phyloP scores from a whole-genome alignment of 2,329 filamentous ascomycete species.

The Diaporthe sp. region DNA sequence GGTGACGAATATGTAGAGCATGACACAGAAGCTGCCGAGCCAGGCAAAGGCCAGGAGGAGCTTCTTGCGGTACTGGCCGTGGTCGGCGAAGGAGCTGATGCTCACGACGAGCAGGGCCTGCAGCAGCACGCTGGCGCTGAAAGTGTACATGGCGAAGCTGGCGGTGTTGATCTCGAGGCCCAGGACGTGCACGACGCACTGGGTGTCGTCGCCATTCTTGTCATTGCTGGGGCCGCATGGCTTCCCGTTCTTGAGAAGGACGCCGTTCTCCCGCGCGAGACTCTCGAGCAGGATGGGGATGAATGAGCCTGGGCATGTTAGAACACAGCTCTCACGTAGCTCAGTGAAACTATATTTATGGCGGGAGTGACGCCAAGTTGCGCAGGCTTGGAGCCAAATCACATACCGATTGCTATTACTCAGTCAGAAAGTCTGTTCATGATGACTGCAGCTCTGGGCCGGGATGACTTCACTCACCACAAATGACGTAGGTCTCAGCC shows the following conservation, averaged over 20 bases:
- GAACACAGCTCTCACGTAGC: constrained; percentile 38
- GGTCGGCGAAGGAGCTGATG: constrained; percentile 95
- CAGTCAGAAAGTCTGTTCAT: constrained; percentile 18
- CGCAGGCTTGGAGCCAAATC: neutral
- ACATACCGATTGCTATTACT: constrained; percentile 47
- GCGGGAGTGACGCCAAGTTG: neutral
- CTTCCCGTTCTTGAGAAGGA: constrained; percentile 81
- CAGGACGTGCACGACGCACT: constrained; percentile 86
- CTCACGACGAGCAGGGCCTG: constrained; percentile 94
- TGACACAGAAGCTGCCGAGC: constrained; percentile 83
- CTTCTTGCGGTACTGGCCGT: constrained; percentile 91
- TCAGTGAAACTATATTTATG: neutral
- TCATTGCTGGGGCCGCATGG: constrained; percentile 78
- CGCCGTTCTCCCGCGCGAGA: constrained; percentile 90
- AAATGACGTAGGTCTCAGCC: constrained; percentile 95
- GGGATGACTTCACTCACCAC: constrained; percentile 70
- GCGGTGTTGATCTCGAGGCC: constrained; percentile 94
- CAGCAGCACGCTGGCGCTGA: constrained; percentile 89
- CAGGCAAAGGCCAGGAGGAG: constrained; percentile 89
- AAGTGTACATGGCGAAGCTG: constrained; percentile 97
- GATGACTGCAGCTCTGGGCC: neutral
- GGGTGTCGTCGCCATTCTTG: constrained; percentile 60
- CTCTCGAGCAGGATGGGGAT: constrained; percentile 96
- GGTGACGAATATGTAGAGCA: constrained; percentile 86
- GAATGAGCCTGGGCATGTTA: constrained; percentile 77